Evolutionary conservation across 139 green algal genomes (phyloP).

Genomic region (Eudorina sp.): DNA sequence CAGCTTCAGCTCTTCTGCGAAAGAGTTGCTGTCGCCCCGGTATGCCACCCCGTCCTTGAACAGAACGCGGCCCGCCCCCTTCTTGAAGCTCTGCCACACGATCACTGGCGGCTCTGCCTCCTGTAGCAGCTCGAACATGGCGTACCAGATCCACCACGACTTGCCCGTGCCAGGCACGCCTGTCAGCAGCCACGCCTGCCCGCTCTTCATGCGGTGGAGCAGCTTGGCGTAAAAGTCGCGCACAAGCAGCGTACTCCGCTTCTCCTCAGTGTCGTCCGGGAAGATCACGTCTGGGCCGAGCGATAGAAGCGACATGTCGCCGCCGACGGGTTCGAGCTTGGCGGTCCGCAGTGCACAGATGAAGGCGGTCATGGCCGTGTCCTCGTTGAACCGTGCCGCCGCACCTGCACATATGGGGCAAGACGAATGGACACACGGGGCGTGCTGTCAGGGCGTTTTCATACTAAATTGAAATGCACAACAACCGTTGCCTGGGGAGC

Average conservation of each 20-base stretch:
- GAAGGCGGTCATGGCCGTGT: background rate
- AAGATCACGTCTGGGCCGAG: background rate
- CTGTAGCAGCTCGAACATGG: conserved; percentile 1
- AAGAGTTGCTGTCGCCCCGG: background rate
- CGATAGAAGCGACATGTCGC: background rate
- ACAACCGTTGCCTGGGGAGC: background rate
- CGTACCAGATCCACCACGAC: conserved; percentile 37
- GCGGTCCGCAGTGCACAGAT: background rate
- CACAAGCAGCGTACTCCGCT: background rate
- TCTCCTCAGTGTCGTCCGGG: background rate
- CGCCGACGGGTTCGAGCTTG: background rate
- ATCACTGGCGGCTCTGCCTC: background rate
- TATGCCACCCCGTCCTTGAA: conserved; percentile 12
- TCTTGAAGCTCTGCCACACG: conserved; percentile 34
- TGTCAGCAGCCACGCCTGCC: background rate
- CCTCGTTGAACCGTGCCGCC: background rate
- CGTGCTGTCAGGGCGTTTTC: background rate
- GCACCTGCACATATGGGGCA: background rate
- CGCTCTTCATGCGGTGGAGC: background rate
- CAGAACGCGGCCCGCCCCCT: background rate
- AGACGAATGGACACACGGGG: conserved; percentile 4
- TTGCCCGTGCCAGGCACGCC: conserved; percentile 8
- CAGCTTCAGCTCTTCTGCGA: background rate
- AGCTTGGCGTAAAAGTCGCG: background rate
- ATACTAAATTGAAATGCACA: background rate